Evolutionary conservation across 495 filamentous ascomycete species (phyloP), one percentile per base, ranked within the genome.

Genomic region (Penicillium diatomitis): DNA sequence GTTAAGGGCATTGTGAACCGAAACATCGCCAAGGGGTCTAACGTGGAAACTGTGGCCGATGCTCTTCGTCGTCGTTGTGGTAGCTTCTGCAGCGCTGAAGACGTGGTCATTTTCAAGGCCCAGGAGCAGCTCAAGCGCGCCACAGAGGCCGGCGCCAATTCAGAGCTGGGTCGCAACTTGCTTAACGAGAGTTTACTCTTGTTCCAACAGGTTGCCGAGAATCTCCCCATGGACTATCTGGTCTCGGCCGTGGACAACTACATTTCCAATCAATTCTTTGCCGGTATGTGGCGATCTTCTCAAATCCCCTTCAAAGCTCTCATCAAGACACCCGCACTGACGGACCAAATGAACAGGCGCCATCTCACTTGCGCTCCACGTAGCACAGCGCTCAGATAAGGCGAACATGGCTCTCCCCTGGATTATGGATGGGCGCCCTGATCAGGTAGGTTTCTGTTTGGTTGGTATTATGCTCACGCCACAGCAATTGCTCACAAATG

Each of bases 1-100:
- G 94, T 99, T 36, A 97, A 96, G 65, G 90, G 90, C 2, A 96
- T 99, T 53, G 92, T 99, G 47, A 97, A 97, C 67, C 77, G 89
- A 35, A 97, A 94, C 65, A 97, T 99, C 59, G 87, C 88, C 36
- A 90, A 85, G 54, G 92, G 92, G 27, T 86, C 89, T 27, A 97
- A 96, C 56, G 91, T 99, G 11, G 92, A 99, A 64, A 96, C 90
- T 0, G 87, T 99, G 37, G 90, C 92, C 0, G 92, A 97, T 67
- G 89, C 90, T 10, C 70, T 99, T 12, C 77, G 92, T 27, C 76
- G 94, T 55, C 79, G 88, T 50, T 99, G 92, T 54, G 94, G 92
- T 40, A 92, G 82, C 61, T 97, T 99, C 74, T 99, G 92, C 73
- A 95, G 88, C 51, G 82, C 90, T 2, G 90, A 96, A 43, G 92